phyloP scores from a whole-genome alignment of 371 early-diverging fungal species.

The Actinomortierella ambigua region DNA sequence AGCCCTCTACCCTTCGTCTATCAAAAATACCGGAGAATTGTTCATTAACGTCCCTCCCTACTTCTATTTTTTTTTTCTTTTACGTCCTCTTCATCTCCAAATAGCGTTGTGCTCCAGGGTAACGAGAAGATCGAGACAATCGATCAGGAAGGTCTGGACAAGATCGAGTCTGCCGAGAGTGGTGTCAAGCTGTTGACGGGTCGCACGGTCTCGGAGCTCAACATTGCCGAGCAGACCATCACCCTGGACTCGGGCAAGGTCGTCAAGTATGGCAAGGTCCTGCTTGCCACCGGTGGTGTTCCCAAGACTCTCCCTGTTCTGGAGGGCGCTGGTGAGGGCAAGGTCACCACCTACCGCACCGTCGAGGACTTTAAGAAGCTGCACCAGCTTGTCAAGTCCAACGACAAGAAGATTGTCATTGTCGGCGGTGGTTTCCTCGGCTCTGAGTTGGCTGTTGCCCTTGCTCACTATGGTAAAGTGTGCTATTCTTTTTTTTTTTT shows the following conservation, averaged over 20 bases:
- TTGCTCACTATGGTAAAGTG: constrained; percentile 59
- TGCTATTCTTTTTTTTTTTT: background rate
- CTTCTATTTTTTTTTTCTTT: background rate
- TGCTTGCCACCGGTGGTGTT: constrained; percentile 76
- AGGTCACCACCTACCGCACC: constrained; percentile 70
- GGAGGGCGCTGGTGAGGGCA: constrained; percentile 36
- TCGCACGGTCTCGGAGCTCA: constrained; percentile 55
- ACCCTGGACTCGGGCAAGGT: constrained; percentile 61
- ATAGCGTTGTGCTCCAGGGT: constrained; percentile 37
- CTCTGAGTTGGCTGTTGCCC: constrained; percentile 71
- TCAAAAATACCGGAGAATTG: too few relatives aligned
- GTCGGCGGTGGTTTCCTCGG: constrained; percentile 83
- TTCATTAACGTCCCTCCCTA: background rate
- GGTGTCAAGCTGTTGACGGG: constrained; percentile 61
- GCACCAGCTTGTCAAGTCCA: constrained; percentile 42
- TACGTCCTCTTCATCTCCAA: too few relatives aligned
- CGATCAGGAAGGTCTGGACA: constrained; percentile 27
- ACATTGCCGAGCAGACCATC: constrained; percentile 68
- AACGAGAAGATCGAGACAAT: constrained; percentile 38
- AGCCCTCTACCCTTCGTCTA: background rate
- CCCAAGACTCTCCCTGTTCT: constrained; percentile 62
- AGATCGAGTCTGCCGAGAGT: constrained; percentile 37
- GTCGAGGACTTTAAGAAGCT: constrained; percentile 66
- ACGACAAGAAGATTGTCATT: constrained; percentile 66
- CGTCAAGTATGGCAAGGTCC: constrained; percentile 71